These are phyloP conservation scores for Irpex sp. DNA, from an alignment of 1,284 basidiomycete species.

Conservation along the genomic window DNA sequence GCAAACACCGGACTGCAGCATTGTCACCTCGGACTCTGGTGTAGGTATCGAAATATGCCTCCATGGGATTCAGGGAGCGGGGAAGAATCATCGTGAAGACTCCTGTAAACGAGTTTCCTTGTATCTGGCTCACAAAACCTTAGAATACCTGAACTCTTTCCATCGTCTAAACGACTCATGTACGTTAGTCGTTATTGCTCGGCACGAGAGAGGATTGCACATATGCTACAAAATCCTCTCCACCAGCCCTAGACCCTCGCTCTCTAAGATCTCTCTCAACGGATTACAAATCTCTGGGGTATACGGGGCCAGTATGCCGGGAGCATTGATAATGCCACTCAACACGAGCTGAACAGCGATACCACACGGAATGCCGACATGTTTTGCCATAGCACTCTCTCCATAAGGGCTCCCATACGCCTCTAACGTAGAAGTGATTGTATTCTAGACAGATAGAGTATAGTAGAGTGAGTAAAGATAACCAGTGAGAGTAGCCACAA, in stretches of 20 bases:
- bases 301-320: slow-evolving; percentile 88
- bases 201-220: too few species aligned
- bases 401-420: slow-evolving; percentile 85
- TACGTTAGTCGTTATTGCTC: too few species aligned
- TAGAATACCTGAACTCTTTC: not conserved
- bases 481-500: slow-evolving; percentile 8
- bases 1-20: not conserved
- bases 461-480: slow-evolving; percentile 4
- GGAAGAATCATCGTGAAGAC: not conserved
- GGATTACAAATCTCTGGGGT: slow-evolving; percentile 84
- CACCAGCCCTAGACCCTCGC: slow-evolving; percentile 79
- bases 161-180: too few species aligned
- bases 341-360: slow-evolving; percentile 86
- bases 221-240: slow-evolving; percentile 60
- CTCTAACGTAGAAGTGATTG: slow-evolving; percentile 88
- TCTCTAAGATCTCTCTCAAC: slow-evolving; percentile 74
- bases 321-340: slow-evolving; percentile 72
- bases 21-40: not conserved
- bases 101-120: not conserved
- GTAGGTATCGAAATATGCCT: not conserved
- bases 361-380: slow-evolving; percentile 92
- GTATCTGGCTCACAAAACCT: not conserved
- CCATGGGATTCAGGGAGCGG: not conserved
- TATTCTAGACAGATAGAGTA: slow-evolving; percentile 50
- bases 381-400: slow-evolving; percentile 88